Conservation (phyloP, 371 early-diverging fungal species). For the Coelomomyces lativittatus region DNA sequence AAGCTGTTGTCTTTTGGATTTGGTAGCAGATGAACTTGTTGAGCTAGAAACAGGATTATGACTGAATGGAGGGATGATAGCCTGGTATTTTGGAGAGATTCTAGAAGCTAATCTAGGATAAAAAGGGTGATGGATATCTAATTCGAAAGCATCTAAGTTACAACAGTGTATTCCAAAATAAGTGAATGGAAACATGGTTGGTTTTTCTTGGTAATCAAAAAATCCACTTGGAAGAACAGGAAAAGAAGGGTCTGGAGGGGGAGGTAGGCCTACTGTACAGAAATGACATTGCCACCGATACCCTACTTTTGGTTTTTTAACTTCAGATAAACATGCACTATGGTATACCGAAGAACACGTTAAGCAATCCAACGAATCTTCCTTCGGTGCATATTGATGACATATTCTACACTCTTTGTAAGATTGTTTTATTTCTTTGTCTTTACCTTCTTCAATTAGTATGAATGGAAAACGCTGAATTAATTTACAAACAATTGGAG, state of each 20-base stretch:
- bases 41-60: not conserved
- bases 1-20: not conserved
- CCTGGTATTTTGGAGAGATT: conserved; percentile 60
- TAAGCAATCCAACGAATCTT: conserved; percentile 7
- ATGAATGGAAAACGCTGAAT: conserved; percentile 54
- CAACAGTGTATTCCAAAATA: conserved; percentile 62
- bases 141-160: conserved; percentile 36
- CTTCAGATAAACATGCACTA: conserved; percentile 6
- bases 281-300: conserved; percentile 12
- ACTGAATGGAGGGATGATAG: conserved; percentile 17
- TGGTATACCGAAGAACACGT: conserved; percentile 8
- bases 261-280: not conserved
- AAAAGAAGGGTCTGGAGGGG: not conserved
- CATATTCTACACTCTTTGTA: conserved; percentile 57
- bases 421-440: conserved; percentile 48
- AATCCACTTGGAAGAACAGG: not conserved
- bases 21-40: not conserved
- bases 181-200: conserved; percentile 57
- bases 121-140: conserved; percentile 56
- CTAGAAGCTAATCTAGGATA: conserved; percentile 63
- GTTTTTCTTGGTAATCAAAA: not conserved
- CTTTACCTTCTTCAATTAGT: conserved; percentile 61
- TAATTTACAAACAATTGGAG: conserved; percentile 46
- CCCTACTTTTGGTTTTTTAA: conserved; percentile 7
- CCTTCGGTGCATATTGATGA: conserved; percentile 36